phyloP scores from a whole-genome alignment of 108 stramenopile species.

The Cyclostephanos tholiformis region DNA sequence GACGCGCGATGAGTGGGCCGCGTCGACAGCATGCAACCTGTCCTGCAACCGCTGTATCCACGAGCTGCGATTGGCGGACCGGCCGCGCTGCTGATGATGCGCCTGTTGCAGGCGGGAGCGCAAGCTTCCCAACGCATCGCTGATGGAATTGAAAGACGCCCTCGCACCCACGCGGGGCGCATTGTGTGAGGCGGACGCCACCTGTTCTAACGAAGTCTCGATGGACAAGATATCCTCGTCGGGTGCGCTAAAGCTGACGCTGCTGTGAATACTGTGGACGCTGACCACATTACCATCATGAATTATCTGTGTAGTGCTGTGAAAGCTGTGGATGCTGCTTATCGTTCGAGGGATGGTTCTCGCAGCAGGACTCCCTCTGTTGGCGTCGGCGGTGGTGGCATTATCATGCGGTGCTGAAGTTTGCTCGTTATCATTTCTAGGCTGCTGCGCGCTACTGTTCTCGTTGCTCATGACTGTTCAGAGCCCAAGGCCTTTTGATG shows the following conservation, averaged over 20 bases:
- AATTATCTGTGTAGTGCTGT: constrained; percentile 1
- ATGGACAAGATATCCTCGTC: constrained; percentile 20
- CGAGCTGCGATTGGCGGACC: constrained; percentile 2
- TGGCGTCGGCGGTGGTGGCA: background rate
- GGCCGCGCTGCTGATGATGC: constrained; percentile 9
- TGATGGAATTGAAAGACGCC: constrained; percentile 65
- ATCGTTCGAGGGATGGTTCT: background rate
- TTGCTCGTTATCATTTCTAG: background rate
- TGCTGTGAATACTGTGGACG: constrained; percentile 1
- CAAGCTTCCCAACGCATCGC: constrained; percentile 52
- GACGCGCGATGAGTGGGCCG: constrained; percentile 59
- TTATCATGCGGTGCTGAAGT: background rate
- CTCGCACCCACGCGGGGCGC: constrained; percentile 14
- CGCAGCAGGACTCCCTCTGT: background rate
- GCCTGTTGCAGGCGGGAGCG: constrained; percentile 27
- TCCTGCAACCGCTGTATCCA: constrained; percentile 47
- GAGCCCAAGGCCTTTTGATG: background rate
- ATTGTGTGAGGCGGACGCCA: constrained; percentile 4
- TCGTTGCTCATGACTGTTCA: background rate
- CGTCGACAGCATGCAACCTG: constrained; percentile 56
- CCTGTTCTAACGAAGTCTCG: constrained; percentile 19
- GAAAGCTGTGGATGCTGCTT: constrained; percentile 8
- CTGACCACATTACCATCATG: background rate
- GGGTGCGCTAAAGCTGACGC: background rate
- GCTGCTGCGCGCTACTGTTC: background rate